Percentiles rank a stretch among this genome's conserved stretches.
These are phyloP conservation scores for Abrus precatorius DNA, from an alignment of 306 rosid species.

Conservation along the genomic window DNA sequence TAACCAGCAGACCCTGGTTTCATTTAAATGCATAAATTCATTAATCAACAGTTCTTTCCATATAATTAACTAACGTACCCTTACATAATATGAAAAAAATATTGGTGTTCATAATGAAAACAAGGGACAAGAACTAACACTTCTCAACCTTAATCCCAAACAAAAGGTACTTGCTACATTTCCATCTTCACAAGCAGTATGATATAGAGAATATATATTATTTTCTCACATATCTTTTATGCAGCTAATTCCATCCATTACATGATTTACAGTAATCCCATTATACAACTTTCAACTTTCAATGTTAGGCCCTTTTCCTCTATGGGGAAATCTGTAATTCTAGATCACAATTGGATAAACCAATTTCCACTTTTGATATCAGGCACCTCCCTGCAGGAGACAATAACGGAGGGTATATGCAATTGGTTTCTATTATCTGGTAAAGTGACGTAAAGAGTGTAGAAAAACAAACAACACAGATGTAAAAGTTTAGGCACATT, in stretches of 20 bases:
- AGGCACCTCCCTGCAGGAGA: constrained; percentile 8
- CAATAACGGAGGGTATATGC: constrained; percentile 3
- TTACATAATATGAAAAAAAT: not conserved
- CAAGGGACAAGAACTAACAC: constrained; percentile 21
- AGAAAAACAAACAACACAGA: constrained; percentile 13
- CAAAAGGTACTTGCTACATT: not conserved
- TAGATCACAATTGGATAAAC: not conserved
- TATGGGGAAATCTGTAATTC: not conserved
- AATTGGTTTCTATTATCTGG: constrained; percentile 5
- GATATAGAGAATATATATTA: not conserved
- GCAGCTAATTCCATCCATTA: constrained; percentile 18
- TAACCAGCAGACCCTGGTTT: constrained; percentile 11
- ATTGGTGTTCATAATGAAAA: not conserved
- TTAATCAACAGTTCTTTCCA: constrained; percentile 21
- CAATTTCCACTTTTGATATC: constrained; percentile 1
- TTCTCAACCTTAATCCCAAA: not conserved
- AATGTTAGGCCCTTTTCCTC: constrained; percentile 16
- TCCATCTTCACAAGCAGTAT: constrained; percentile 10
- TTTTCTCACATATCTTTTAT: not conserved
- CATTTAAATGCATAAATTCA: constrained; percentile 31
- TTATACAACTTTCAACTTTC: constrained; percentile 1
- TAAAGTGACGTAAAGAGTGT: not conserved
- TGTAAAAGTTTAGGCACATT: not conserved
- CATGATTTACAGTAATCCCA: not conserved
- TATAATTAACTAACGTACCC: not conserved